Base-by-base conservation (phyloP, 305 asterid genomes). In the Salvia sclarea region DNA sequence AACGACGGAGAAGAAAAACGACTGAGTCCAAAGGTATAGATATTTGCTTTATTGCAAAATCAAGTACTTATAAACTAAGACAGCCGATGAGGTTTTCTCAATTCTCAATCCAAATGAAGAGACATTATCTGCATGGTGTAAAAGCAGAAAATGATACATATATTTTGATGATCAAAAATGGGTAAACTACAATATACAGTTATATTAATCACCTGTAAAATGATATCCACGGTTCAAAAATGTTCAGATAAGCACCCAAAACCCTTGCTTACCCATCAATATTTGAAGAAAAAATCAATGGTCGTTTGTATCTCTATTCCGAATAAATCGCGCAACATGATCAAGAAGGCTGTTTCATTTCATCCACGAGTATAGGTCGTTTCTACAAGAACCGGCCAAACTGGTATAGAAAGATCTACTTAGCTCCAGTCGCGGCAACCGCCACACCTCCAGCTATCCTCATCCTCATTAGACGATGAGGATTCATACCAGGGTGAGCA, bases 401-500 rank as follows among this genome's bases (percentile, higher is more conserved):
- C n/a, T 9, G 12, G 3, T 8, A 13, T 30, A 30, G 35, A 30
- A 30, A 30, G 13, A 45, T 45, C 30, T 44, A 64, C 79, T 86
- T 86, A 91, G 54, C 83, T 77, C 95, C 95, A 86, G 25, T 82
- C 88, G 0, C 98, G 87, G 55, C 98, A 95, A 64, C 64, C 69
- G 71, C 97, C 98, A 81, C 99, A 95, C 74, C 74, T 84, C 99
- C 99, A 95, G 43, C 81, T 83, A 22, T 68, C 80, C 62, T 75
- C 86, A 33, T 22, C 80, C 62, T 75, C 86, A 33, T 22, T 37
- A 21, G 75, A 53, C 8, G 78, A 66, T 35, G 73, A 70, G n/a
- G n/a, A n/a, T 64, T 91, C 97, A 20, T 68, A 71, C 99, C 96
- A 95, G 4, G 92, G 97, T 0, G 98, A 95, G 74, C 98, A 91